These are phyloP conservation scores for Ustilago cynodontis DNA, from an alignment of 1,284 basidiomycete genomes.

Conservation along the genomic window DNA sequence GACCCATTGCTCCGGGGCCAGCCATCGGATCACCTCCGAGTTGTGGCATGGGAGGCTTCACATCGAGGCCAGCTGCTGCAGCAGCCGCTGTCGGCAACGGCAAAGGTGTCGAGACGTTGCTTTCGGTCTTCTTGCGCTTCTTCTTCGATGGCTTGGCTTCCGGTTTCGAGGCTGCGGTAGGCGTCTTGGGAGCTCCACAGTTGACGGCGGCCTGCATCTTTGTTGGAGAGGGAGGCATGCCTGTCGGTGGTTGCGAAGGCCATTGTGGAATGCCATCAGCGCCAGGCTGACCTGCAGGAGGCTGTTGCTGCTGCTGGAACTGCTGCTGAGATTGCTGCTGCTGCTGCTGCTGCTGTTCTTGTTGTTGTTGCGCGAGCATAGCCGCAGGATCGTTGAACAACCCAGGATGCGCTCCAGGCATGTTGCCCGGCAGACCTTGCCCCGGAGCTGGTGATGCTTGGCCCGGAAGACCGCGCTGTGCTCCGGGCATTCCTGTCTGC, in stretches of 20 bases:
- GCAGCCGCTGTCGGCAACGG: slow-evolving; percentile 8
- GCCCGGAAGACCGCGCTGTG: slow-evolving; percentile 15
- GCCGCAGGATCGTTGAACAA: slow-evolving; percentile 26
- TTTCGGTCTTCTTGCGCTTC: slow-evolving; percentile 52
- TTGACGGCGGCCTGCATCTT: slow-evolving; percentile 22
- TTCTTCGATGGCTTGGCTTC: slow-evolving; percentile 43
- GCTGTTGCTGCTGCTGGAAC: slow-evolving; percentile 26
- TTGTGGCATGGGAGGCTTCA: slow-evolving; percentile 38
- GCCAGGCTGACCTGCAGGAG: slow-evolving; percentile 21
- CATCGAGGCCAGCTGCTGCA: slow-evolving; percentile 15
- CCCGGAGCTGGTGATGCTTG: slow-evolving; percentile 33
- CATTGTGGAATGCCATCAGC: slow-evolving; percentile 31
- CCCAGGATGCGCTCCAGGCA: slow-evolving; percentile 32
- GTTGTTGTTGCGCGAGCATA: slow-evolving; percentile 36
- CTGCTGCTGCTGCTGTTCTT: slow-evolving; percentile 29
- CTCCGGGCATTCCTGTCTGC: slow-evolving; percentile 14
- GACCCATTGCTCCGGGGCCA: slow-evolving; percentile 15
- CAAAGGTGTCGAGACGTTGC: slow-evolving; percentile 20
- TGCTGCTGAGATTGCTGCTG: slow-evolving; percentile 30
- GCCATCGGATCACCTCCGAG: slow-evolving; percentile 21
- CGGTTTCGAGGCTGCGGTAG: slow-evolving; percentile 22
- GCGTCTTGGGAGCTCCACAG: slow-evolving; percentile 29
- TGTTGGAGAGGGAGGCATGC: slow-evolving; percentile 34
- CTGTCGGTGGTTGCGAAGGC: slow-evolving; percentile 39
- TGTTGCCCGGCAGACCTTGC: slow-evolving; percentile 27